Percentiles rank a stretch among this genome's conserved stretches.
Conservation (phyloP, 2,329 filamentous ascomycete genomes). For the Talaromyces funiculosus region DNA sequence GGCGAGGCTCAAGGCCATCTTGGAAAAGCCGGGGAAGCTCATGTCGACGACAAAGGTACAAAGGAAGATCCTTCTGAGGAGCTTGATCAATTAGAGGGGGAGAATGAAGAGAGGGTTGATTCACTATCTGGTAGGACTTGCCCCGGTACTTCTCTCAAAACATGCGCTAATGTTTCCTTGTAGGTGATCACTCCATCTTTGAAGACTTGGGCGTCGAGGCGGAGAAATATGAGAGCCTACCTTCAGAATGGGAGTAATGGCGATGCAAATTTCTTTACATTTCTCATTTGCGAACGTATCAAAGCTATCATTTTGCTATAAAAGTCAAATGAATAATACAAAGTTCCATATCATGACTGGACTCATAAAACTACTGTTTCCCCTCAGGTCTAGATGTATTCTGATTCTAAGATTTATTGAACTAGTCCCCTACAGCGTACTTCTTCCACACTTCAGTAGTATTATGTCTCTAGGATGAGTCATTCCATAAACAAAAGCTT, state of each 20-base stretch:
- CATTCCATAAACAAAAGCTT: background rate
- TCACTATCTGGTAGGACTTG: slow-evolving; percentile 47
- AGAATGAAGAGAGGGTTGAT: slow-evolving; percentile 64
- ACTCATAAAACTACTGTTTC: background rate
- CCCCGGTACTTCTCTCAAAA: background rate
- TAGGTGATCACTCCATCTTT: slow-evolving; percentile 57
- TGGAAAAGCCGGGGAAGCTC: slow-evolving; percentile 31
- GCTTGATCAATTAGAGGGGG: slow-evolving; percentile 67
- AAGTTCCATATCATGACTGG: background rate
- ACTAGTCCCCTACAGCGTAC: background rate
- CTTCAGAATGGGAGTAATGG: slow-evolving; percentile 52
- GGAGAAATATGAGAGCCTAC: slow-evolving; percentile 59
- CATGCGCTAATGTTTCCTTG: background rate
- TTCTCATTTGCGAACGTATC: background rate
- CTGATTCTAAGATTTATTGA: no score
- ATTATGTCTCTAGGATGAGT: no score
- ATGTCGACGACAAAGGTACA: slow-evolving; percentile 43
- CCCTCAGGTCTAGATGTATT: background rate
- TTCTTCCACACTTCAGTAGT: background rate
- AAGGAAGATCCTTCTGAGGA: slow-evolving; percentile 65
- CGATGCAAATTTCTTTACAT: background rate
- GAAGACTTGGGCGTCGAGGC: slow-evolving; percentile 53
- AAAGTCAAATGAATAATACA: background rate
- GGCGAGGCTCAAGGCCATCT: slow-evolving; percentile 47
- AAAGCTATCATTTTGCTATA: background rate